Conservation (phyloP, 305 asterid species). For the Fraxinus floribunda region DNA sequence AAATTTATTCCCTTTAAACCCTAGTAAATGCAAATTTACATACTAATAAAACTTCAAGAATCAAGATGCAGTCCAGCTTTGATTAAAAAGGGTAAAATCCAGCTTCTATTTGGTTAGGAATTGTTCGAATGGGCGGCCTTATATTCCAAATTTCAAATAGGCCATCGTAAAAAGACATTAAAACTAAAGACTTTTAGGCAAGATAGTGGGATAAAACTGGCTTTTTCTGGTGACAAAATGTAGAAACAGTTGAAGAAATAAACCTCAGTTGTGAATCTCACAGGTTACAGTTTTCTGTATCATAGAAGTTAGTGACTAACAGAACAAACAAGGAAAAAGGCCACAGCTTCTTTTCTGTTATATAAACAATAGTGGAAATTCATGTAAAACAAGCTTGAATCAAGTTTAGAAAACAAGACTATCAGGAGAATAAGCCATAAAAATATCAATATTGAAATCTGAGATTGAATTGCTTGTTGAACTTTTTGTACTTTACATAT, state of each 20-base stretch:
- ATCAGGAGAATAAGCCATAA: background rate
- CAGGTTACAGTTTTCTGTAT: slow-evolving; percentile 13
- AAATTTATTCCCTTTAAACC: background rate
- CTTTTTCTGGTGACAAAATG: background rate
- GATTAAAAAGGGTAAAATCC: background rate
- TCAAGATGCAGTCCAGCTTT: background rate
- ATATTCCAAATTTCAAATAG: background rate
- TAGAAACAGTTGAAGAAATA: background rate
- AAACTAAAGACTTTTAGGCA: background rate
- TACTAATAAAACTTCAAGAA: background rate
- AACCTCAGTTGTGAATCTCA: slow-evolving; percentile 20
- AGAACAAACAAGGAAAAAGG: slow-evolving; percentile 16
- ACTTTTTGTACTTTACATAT: background rate
- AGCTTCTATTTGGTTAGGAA: background rate
- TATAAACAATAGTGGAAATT: background rate
- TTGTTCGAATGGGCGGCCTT: background rate
- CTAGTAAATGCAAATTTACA: background rate
- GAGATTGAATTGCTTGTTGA: background rate
- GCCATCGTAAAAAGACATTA: background rate
- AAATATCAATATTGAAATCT: background rate
- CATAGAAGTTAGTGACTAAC: background rate
- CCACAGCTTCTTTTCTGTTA: background rate
- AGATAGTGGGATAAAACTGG: background rate
- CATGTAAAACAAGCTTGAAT: background rate
- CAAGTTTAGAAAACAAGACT: background rate